Evolutionary conservation across 306 rosid species (phyloP).

Genomic region (Quercus aquifolioides): DNA sequence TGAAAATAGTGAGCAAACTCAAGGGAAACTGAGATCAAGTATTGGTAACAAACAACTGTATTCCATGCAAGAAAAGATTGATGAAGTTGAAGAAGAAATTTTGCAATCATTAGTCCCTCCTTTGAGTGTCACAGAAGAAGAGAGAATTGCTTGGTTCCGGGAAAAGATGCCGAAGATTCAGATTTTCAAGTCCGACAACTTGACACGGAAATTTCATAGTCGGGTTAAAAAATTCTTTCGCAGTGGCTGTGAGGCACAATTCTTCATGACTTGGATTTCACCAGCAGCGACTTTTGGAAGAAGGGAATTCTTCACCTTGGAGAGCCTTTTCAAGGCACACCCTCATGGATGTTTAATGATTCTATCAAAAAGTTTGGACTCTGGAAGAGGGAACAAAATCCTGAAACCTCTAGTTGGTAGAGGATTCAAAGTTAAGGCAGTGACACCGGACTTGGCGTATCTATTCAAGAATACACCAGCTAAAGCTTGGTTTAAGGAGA

Average conservation of each 20-base stretch:
- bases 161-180: conserved; percentile 33
- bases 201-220: conserved; percentile 34
- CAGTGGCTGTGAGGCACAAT: conserved; percentile 40
- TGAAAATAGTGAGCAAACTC: background rate
- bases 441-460: conserved; percentile 61
- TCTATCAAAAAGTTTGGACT: conserved; percentile 61
- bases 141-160: conserved; percentile 57
- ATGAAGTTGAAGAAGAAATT: conserved; percentile 12
- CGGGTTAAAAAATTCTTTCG: conserved; percentile 38
- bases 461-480: conserved; percentile 61
- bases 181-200: conserved; percentile 47
- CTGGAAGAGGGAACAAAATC: conserved; percentile 37
- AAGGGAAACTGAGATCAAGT: conserved; percentile 19
- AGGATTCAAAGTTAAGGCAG: conserved; percentile 55
- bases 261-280: conserved; percentile 76
- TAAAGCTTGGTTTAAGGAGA: conserved; percentile 49
- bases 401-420: conserved; percentile 56
- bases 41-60: background rate
- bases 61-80: conserved; percentile 26
- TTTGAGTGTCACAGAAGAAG: conserved; percentile 32
- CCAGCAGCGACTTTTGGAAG: conserved; percentile 38
- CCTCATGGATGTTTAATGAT: conserved; percentile 70
- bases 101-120: conserved; percentile 37
- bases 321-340: conserved; percentile 60
- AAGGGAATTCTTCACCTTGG: conserved; percentile 49